Evolutionary conservation across 2,329 filamentous ascomycete genomes (phyloP).

Genomic region (Clarireedia hainanense): DNA sequence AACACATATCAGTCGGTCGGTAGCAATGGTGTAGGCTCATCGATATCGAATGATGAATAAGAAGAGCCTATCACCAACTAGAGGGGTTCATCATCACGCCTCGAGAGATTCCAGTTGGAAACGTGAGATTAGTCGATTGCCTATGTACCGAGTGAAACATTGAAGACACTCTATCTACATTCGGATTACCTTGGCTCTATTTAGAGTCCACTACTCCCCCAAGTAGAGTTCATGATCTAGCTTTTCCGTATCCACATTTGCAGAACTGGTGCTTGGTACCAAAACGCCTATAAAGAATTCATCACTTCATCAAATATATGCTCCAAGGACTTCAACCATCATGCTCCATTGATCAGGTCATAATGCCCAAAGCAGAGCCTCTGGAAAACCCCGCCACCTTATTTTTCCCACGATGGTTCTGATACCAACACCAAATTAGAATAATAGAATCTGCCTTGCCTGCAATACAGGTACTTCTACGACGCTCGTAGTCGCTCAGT

Average conservation of each 20-base stretch:
- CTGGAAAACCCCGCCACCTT: neutral
- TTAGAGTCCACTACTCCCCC: neutral
- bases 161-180: neutral
- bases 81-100: too few relatives aligned
- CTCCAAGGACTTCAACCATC: neutral
- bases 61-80: too few relatives aligned
- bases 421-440: neutral
- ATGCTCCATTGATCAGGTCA: conserved; percentile 2
- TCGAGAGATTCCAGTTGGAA: too few relatives aligned
- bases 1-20: too few relatives aligned
- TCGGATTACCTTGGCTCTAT: too few relatives aligned
- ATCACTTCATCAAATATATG: neutral
- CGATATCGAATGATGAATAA: too few relatives aligned
- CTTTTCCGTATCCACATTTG: neutral
- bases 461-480: neutral
- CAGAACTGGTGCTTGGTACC: neutral
- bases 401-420: neutral
- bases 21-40: too few relatives aligned
- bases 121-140: too few relatives aligned
- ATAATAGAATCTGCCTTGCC: conserved; percentile 9
- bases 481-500: conserved; percentile 10
- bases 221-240: neutral
- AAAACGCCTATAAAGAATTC: neutral
- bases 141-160: too few relatives aligned
- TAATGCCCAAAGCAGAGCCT: neutral